phyloP scores from a whole-genome alignment of 345 rosid genomes.

The Carallia brachiata region DNA sequence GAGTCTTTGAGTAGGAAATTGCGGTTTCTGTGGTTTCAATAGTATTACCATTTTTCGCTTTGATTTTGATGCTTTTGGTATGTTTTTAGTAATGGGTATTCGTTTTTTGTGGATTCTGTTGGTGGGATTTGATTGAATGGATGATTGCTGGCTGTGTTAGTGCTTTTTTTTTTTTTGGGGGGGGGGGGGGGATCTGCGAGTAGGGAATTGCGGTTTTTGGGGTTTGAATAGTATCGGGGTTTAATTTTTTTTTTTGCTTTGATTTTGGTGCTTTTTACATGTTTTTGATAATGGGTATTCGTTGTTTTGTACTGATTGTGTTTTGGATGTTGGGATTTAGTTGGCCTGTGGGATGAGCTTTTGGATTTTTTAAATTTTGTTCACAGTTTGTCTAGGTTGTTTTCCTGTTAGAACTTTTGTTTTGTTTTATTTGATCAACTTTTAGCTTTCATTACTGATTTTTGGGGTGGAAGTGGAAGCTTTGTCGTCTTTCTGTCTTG shows the following conservation, averaged over 20 bases:
- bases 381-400: background rate
- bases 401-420: background rate
- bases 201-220: background rate
- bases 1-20: background rate
- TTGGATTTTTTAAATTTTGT: no score
- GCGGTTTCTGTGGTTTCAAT: background rate
- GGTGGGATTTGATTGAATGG: background rate
- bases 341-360: no score
- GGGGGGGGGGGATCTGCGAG: no score
- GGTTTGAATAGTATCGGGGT: background rate
- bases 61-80: no score
- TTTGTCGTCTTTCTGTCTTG: no score
- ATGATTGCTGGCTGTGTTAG: no score
- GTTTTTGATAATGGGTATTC: conserved; percentile 3
- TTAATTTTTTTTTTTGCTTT: background rate
- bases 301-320: conserved; percentile 6
- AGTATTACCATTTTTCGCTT: background rate
- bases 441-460: background rate
- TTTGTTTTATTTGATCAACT: background rate
- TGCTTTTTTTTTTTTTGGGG: background rate
- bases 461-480: background rate
- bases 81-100: background rate
- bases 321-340: background rate
- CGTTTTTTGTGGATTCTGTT: background rate
- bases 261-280: conserved; percentile 3